These are phyloP conservation scores for Rhizophora mangle DNA, from an alignment of 345 rosid genomes.

Conservation along the genomic window DNA sequence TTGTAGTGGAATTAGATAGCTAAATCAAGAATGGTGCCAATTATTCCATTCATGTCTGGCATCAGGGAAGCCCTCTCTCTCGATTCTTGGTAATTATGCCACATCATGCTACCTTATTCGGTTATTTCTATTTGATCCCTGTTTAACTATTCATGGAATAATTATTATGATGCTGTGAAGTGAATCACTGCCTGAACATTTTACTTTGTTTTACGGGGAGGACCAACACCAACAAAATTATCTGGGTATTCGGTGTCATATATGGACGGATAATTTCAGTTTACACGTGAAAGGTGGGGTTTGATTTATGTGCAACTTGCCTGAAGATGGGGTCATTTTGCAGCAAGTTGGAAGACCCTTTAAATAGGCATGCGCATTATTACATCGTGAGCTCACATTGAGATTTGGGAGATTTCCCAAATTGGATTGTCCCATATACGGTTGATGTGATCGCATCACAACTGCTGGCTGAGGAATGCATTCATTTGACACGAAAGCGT, in stretches of 20 bases:
- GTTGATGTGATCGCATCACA: slow-evolving; percentile 15
- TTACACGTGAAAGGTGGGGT: slow-evolving; percentile 13
- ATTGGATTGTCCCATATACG: neutral
- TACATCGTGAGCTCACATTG: neutral
- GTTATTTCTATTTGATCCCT: neutral
- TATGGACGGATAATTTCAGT: neutral
- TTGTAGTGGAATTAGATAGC: slow-evolving; percentile 22
- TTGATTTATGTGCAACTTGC: slow-evolving; percentile 15
- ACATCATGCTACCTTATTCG: neutral
- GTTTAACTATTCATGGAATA: too few species aligned
- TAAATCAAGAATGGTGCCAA: slow-evolving; percentile 4
- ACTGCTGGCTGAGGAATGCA: slow-evolving; percentile 9
- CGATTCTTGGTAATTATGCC: slow-evolving; percentile 23
- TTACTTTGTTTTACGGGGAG: too few species aligned
- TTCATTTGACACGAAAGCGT: neutral
- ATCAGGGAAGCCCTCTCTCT: slow-evolving; percentile 1
- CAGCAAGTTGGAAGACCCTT: slow-evolving; percentile 1
- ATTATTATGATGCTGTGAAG: too few species aligned
- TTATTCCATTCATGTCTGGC: slow-evolving; percentile 3
- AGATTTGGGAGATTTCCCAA: neutral
- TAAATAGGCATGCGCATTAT: neutral
- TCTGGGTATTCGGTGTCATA: neutral
- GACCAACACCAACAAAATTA: too few species aligned
- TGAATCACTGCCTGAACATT: too few species aligned
- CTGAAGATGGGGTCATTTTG: slow-evolving; percentile 8